Conservation (phyloP, 768 basidiomycete species). For the Auricularia sp. region DNA sequence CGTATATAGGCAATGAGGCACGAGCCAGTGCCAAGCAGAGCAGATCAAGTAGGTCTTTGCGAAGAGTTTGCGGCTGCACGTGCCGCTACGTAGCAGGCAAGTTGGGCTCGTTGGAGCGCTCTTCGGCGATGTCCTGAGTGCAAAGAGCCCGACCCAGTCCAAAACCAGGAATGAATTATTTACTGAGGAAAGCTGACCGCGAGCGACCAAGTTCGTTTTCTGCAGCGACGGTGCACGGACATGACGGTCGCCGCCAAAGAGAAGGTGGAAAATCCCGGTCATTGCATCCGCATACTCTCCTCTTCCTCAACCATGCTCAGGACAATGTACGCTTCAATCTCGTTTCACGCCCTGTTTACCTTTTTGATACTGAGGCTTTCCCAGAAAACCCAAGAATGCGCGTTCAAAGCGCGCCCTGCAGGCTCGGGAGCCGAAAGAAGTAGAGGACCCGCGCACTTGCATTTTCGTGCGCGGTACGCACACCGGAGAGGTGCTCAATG, state of each 20-base stretch:
- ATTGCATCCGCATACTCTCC: no score
- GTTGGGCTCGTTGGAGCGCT: neutral
- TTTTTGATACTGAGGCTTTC: neutral
- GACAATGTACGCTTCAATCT: neutral
- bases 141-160: constrained; percentile 30
- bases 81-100: neutral
- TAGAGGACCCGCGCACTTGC: constrained; percentile 78
- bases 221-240: neutral
- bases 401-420: constrained; percentile 84
- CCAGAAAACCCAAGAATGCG: constrained; percentile 89
- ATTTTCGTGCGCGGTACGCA: constrained; percentile 87
- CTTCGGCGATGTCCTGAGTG: neutral
- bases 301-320: neutral
- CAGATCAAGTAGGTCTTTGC: neutral
- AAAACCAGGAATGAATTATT: constrained; percentile 42
- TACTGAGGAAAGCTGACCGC: constrained; percentile 43
- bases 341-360: neutral
- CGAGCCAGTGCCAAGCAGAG: neutral
- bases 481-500: constrained; percentile 68
- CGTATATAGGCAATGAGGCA: neutral
- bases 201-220: constrained; percentile 40
- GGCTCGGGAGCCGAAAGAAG: constrained; percentile 77
- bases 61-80: neutral
- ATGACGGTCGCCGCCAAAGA: neutral
- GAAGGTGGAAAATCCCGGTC: no score